Conservation (phyloP, 1,284 basidiomycete species). For the Somion occarium region DNA sequence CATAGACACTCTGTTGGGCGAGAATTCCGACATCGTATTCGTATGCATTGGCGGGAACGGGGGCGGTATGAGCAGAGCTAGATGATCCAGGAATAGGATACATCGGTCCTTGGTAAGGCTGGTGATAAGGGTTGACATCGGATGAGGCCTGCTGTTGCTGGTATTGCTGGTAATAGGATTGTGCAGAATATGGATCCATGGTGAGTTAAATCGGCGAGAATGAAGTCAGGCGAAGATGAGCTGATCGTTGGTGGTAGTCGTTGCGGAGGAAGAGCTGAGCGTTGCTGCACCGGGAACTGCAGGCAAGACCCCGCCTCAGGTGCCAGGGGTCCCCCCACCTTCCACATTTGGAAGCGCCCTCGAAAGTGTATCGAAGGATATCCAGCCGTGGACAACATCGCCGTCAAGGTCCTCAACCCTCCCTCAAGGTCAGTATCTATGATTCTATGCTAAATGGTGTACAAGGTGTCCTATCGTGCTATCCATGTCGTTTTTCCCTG, state of each 20-base stretch:
- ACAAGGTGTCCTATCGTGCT: not conserved
- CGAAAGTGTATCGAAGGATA: not conserved
- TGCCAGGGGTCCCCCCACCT: conserved; percentile 1
- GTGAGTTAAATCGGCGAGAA: not conserved
- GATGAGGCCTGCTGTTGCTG: conserved; percentile 40
- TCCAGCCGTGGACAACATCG: conserved; percentile 13
- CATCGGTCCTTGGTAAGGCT: conserved; percentile 71
- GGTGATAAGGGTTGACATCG: conserved; percentile 75
- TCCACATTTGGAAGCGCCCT: not conserved
- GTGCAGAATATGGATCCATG: conserved; percentile 43
- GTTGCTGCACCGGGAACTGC: not conserved
- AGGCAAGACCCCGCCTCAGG: not conserved
- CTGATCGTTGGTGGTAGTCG: not conserved
- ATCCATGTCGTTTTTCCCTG: not conserved
- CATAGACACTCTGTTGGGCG: conserved; percentile 84
- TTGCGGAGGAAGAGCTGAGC: not conserved
- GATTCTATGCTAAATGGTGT: conserved; percentile 3
- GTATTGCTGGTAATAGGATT: conserved; percentile 35
- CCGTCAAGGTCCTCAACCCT: conserved; percentile 28
- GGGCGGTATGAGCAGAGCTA: conserved; percentile 61
- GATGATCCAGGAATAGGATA: conserved; percentile 60
- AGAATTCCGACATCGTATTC: conserved; percentile 86
- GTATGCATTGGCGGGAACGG: conserved; percentile 85
- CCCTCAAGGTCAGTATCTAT: conserved; percentile 50
- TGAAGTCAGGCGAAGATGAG: not conserved